Conservation (phyloP, 768 basidiomycete species). For the Leucosporidium scottii region DNA sequence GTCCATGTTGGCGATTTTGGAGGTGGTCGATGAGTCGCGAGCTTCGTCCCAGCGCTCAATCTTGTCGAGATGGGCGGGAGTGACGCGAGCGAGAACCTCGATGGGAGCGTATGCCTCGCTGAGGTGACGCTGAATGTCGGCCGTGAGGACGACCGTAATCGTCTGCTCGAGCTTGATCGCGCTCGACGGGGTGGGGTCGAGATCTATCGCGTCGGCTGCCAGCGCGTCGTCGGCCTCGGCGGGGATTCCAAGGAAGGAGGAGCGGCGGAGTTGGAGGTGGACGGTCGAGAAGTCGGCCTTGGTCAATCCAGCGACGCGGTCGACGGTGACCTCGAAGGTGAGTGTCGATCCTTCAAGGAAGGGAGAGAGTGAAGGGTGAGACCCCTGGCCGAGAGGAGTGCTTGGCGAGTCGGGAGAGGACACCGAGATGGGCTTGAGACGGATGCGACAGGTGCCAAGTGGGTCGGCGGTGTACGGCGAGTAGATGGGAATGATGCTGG, state of each 20-base stretch:
- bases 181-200: constrained; percentile 62
- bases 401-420: constrained; percentile 48
- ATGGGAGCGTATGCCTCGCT: constrained; percentile 72
- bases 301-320: constrained; percentile 79
- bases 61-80: constrained; percentile 75
- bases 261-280: constrained; percentile 80
- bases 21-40: constrained; percentile 58
- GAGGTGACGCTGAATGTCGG: constrained; percentile 65
- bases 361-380: not conserved
- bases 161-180: constrained; percentile 76
- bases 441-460: constrained; percentile 85
- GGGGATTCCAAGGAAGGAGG: constrained; percentile 70
- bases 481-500: constrained; percentile 73
- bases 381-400: constrained; percentile 51
- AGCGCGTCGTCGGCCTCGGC: constrained; percentile 67
- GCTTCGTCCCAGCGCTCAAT: constrained; percentile 91
- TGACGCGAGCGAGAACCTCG: constrained; percentile 79
- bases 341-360: constrained; percentile 65
- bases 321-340: constrained; percentile 74
- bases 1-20: constrained; percentile 10
- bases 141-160: constrained; percentile 68
- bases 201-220: constrained; percentile 65
- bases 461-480: constrained; percentile 92
- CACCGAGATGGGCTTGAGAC: constrained; percentile 71
- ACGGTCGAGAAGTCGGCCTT: constrained; percentile 79